Percentiles rank a stretch among this genome's conserved stretches.
Conservation (phyloP, 371 early-diverging fungal genomes). For the Paraphysoderma sedebokerense region DNA sequence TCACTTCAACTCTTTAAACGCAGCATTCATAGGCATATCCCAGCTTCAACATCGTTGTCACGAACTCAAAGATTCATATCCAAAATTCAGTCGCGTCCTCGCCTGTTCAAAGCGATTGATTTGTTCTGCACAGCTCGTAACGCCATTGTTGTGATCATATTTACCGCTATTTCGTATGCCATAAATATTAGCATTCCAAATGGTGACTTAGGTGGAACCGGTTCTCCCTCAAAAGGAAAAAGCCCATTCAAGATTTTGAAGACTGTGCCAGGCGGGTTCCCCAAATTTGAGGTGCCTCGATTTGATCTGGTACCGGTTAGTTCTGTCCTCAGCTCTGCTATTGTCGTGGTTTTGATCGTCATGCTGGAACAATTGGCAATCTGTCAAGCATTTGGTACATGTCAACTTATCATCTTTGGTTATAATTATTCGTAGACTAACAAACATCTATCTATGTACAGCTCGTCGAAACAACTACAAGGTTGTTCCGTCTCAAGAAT, state of each 20-base stretch:
- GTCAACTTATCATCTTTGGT: not conserved
- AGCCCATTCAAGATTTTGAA: not conserved
- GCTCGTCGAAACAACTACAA: not conserved
- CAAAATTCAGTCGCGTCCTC: conserved; percentile 18
- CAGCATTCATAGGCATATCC: conserved; percentile 12
- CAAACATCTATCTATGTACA: not conserved
- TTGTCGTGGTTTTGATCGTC: not conserved
- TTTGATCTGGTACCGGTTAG: not conserved
- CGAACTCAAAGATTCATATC: conserved; percentile 25
- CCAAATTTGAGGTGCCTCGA: conserved; percentile 5
- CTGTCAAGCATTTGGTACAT: not conserved
- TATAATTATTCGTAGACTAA: not conserved
- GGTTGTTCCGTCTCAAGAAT: conserved; percentile 56
- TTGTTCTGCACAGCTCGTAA: conserved; percentile 43
- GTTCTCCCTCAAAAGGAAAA: not conserved
- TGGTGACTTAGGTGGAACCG: not conserved
- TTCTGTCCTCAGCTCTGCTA: not conserved
- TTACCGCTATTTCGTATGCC: conserved; percentile 46
- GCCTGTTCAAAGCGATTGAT: conserved; percentile 18
- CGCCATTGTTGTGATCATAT: conserved; percentile 53
- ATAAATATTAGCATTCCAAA: conserved; percentile 23
- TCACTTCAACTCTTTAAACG: conserved; percentile 17
- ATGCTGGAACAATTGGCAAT: not conserved
- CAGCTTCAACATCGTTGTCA: conserved; percentile 15
- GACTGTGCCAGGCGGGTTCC: conserved; percentile 3